phyloP scores from a whole-genome alignment of 2,329 filamentous ascomycete genomes.

The Pseudocercospora pini-densiflorae region DNA sequence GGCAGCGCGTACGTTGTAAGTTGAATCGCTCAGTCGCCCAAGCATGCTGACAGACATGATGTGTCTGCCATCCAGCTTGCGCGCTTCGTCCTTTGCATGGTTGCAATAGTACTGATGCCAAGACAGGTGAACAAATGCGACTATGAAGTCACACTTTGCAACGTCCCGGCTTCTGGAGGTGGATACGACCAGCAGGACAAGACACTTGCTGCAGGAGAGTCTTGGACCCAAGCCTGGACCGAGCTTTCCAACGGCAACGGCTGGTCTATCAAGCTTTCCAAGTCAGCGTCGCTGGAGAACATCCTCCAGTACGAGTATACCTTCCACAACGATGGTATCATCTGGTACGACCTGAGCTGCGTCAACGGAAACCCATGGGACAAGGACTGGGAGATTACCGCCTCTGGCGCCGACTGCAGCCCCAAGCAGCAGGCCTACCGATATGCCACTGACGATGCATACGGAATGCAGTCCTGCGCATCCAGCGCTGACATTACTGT shows the following conservation, averaged over 20 bases:
- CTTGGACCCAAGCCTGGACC: constrained; percentile 42
- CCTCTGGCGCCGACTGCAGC: constrained; percentile 28
- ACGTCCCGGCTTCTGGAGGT: constrained; percentile 36
- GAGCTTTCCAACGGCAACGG: constrained; percentile 39
- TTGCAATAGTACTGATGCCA: not conserved
- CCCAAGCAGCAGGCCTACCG: constrained; percentile 44
- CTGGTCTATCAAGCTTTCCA: constrained; percentile 47
- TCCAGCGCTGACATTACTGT: constrained; percentile 41
- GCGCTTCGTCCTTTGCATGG: not conserved
- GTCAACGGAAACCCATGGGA: constrained; percentile 46
- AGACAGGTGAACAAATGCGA: constrained; percentile 35
- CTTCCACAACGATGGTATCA: constrained; percentile 41
- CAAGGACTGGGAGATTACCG: constrained; percentile 43
- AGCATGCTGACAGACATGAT: not conserved
- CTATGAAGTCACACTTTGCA: constrained; percentile 39
- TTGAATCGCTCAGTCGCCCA: not conserved
- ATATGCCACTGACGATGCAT: constrained; percentile 45
- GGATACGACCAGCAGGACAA: constrained; percentile 34
- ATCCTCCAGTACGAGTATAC: constrained; percentile 47
- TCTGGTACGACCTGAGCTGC: constrained; percentile 46
- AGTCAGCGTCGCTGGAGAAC: constrained; percentile 33
- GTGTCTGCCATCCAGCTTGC: not conserved
- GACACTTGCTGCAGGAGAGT: constrained; percentile 32
- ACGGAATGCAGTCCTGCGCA: constrained; percentile 45
- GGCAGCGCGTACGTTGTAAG: constrained; percentile 37